Base-by-base conservation (phyloP, 23 red algal genomes). In the Gracilariopsis chorda region DNA sequence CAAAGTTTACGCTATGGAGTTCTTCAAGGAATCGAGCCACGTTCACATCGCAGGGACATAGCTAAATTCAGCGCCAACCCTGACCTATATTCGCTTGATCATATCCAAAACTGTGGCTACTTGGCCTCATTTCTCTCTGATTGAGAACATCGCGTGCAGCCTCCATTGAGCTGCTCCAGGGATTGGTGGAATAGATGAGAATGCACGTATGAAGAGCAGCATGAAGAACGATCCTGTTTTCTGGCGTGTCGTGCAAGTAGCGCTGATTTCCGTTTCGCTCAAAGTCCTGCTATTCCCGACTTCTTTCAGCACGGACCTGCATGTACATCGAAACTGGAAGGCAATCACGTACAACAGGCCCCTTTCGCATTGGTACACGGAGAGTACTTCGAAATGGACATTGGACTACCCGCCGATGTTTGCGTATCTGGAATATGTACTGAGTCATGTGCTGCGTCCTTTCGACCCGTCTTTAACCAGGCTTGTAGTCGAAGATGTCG, bases 301-400 rank as follows among this genome's bases (percentile, higher is more conserved):
- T 3, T 43, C 47, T 4, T 77, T 28, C 32, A 77, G 64, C 19
- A 94, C 91, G n/a, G 96, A 98, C 52, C 67, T 98, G 7, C 69
- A 92, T 42, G 96, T 98, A 58, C 96, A 98, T 88, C 76, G 92
- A 41, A 68, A 95, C 62, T 98, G 96, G 96, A 93, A 90, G 62
- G 76, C 76, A 25, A 68, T 95, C 12, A 95, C 91, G 53, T 67
- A 49, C 24, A 65, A 39, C 61, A 51, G 57, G 5, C 96, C 92
- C 7, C 48, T 95, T 17, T 45, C 21, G 42, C 42, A 90, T 20
- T 98, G 96, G 96, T 98, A 98, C 69, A 88, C 71, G 35, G 92
- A 91, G 27, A 80, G 16, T 24, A 88, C 88, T 30, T 94, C 90
- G 13, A 48, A 41, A 39, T 94, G 90, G 86, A 94, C 86, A 41